A percentile compares a stretch with the other conserved stretches of the same genome.
These are phyloP conservation scores for Morella rubra DNA, from an alignment of 306 rosid species.

Conservation along the genomic window DNA sequence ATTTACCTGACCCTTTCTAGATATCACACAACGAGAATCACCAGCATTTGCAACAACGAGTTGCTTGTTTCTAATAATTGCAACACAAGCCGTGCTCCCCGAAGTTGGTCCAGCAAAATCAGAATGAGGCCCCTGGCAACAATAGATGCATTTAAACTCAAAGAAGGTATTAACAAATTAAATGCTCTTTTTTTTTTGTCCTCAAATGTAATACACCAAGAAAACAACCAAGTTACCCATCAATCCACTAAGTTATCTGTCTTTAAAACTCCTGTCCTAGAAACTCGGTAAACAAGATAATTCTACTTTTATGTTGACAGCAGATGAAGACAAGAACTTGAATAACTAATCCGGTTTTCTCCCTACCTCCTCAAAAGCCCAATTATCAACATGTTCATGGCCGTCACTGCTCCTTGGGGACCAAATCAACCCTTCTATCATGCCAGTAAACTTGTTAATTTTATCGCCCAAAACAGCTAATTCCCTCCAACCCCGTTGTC, in stretches of 20 bases:
- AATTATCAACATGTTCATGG: constrained; percentile 59
- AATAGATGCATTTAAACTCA: constrained; percentile 17
- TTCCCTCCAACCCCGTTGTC: constrained; percentile 99
- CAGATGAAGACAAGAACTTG: constrained; percentile 3
- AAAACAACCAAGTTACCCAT: neutral
- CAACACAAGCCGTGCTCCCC: constrained; percentile 98
- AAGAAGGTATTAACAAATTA: neutral
- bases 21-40: constrained; percentile 94
- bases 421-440: constrained; percentile 98
- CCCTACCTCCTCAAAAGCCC: constrained; percentile 94
- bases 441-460: constrained; percentile 85
- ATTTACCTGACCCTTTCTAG: constrained; percentile 92
- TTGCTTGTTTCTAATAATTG: constrained; percentile 69
- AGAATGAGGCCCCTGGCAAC: constrained; percentile 91
- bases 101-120: constrained; percentile 95
- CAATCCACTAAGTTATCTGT: neutral
- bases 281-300: neutral
- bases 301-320: neutral
- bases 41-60: constrained; percentile 96
- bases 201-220: neutral
- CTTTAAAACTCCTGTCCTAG: neutral
- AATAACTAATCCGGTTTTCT: constrained; percentile 23
- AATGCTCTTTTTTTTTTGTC: neutral
- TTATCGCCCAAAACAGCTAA: constrained; percentile 89
- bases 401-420: constrained; percentile 74